Conservation (phyloP, 768 basidiomycete species). For the Suillus bovinus region DNA sequence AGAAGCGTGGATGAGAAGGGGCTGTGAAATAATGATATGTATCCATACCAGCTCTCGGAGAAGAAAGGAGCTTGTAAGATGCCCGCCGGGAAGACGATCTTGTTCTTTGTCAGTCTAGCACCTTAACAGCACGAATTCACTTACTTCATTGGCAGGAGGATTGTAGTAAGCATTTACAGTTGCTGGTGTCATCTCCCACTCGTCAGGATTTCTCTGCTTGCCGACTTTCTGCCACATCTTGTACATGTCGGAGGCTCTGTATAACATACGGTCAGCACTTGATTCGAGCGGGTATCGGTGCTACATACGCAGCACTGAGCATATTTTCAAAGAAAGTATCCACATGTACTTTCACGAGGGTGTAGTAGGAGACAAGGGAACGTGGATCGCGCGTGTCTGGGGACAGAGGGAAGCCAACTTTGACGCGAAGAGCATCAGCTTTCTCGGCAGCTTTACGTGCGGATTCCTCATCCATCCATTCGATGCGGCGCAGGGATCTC, state of each 20-base stretch:
- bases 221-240: conserved; percentile 81
- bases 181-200: conserved; percentile 89
- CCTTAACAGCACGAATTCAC: conserved; percentile 6
- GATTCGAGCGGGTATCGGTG: neutral
- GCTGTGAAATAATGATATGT: neutral
- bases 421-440: conserved; percentile 60
- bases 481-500: conserved; percentile 63
- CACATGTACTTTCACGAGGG: conserved; percentile 59
- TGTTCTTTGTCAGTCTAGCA: neutral
- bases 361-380: conserved; percentile 76
- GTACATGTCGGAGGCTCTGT: conserved; percentile 58
- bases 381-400: conserved; percentile 76
- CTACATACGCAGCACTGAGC: conserved; percentile 54
- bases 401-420: conserved; percentile 90
- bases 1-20: neutral
- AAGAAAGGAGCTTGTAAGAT: conserved; percentile 95
- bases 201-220: conserved; percentile 60
- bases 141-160: conserved; percentile 83
- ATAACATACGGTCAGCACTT: conserved; percentile 13
- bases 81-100: conserved; percentile 97
- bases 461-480: conserved; percentile 92
- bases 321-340: conserved; percentile 86
- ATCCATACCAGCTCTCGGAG: conserved; percentile 64
- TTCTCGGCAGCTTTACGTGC: conserved; percentile 83
- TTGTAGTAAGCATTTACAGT: conserved; percentile 89